Evolutionary conservation across 352 stramenopile genomes (phyloP).

Genomic region (Pythium phragmitis): DNA sequence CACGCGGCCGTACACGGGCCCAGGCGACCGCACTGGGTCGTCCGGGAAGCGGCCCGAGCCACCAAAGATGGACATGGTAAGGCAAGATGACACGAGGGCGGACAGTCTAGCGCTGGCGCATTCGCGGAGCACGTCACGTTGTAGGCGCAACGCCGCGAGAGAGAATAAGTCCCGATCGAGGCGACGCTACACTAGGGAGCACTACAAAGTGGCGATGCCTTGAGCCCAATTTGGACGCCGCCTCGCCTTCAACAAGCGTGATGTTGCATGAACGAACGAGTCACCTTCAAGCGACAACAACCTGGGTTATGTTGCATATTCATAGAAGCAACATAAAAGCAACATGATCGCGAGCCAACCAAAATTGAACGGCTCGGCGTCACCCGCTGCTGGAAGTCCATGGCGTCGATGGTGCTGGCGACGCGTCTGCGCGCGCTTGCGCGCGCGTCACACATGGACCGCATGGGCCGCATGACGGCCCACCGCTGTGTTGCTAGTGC

Average conservation of each 20-base stretch:
- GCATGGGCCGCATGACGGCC: not conserved
- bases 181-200: no score
- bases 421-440: slow-evolving; percentile 7
- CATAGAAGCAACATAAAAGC: not conserved
- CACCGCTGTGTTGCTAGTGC: slow-evolving; percentile 5
- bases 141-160: no score
- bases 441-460: not conserved
- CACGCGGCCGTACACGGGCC: slow-evolving; percentile 68
- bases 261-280: slow-evolving; percentile 18
- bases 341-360: not conserved
- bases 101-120: slow-evolving; percentile 4
- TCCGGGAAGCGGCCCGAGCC: slow-evolving; percentile 72
- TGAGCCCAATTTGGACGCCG: not conserved
- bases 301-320: not conserved
- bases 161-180: not conserved
- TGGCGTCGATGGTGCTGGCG: not conserved
- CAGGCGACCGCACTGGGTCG: slow-evolving; percentile 69
- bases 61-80: slow-evolving; percentile 74
- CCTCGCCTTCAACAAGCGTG: slow-evolving; percentile 13
- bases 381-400: not conserved
- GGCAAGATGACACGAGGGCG: not conserved
- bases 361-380: slow-evolving; percentile 13
- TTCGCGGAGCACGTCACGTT: not conserved
- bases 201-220: not conserved
- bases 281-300: slow-evolving; percentile 5